Percentiles rank a stretch among this genome's conserved stretches.
Evolutionary conservation across 139 green algal species (phyloP).

Genomic region (Choricystis sp.): DNA sequence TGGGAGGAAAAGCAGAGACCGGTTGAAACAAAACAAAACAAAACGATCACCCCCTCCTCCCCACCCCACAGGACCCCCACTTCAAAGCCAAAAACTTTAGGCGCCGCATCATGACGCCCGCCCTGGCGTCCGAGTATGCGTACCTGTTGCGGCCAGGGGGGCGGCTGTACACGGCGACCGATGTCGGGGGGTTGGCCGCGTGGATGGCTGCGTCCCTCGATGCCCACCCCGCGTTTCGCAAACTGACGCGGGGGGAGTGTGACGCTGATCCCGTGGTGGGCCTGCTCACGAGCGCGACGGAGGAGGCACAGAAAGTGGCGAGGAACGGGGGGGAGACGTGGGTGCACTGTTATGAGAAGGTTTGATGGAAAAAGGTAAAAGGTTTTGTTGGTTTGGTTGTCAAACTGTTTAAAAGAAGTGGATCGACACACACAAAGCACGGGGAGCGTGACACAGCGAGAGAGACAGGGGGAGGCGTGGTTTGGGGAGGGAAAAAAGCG

Average conservation of each 20-base stretch:
- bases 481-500: too few species aligned
- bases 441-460: too few species aligned
- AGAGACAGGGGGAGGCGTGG: too few species aligned
- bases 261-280: slow-evolving; percentile 43
- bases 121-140: slow-evolving; percentile 85
- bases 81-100: slow-evolving; percentile 68
- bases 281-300: slow-evolving; percentile 48
- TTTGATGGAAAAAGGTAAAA: too few species aligned
- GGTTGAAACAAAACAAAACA: too few species aligned
- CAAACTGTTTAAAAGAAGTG: too few species aligned
- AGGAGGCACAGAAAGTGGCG: slow-evolving; percentile 85
- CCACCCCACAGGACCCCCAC: slow-evolving; percentile 53
- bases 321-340: slow-evolving; percentile 57
- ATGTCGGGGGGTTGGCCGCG: slow-evolving; percentile 68
- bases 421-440: too few species aligned
- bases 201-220: slow-evolving; percentile 51
- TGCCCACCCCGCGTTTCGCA: slow-evolving; percentile 70
- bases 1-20: too few species aligned
- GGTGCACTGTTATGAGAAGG: too few species aligned
- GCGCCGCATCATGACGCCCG: slow-evolving; percentile 77
- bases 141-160: slow-evolving; percentile 69
- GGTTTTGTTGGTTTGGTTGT: too few species aligned
- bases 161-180: slow-evolving; percentile 80
- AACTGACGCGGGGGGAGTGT: slow-evolving; percentile 65
- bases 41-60: neutral